Conservation (phyloP, 192 early-diverging fungal genomes). For the Pecoramyces ruminantium region DNA sequence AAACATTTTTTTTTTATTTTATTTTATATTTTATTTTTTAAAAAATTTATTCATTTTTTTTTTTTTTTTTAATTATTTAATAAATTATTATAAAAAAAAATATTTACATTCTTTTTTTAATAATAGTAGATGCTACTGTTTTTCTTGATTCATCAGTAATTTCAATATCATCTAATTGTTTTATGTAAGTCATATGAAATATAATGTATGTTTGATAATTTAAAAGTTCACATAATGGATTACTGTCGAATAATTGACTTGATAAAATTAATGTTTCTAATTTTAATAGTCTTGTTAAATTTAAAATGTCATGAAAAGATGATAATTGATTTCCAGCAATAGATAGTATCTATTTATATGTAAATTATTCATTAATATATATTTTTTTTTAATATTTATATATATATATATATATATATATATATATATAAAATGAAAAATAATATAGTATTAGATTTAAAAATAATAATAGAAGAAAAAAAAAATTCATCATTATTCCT, state of each 20-base stretch:
- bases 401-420: background rate
- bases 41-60: no score
- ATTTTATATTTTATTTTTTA: no score
- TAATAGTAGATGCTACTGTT: conserved; percentile 31
- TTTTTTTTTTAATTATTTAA: no score
- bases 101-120: conserved; percentile 40
- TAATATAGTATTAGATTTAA: no score
- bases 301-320: conserved; percentile 33
- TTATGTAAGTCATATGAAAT: conserved; percentile 27
- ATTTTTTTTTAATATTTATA: no score
- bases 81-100: conserved; percentile 1
- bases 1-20: conserved; percentile 1
- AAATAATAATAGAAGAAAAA: no score
- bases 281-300: conserved; percentile 21
- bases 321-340: conserved; percentile 33
- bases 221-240: conserved; percentile 32
- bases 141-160: conserved; percentile 32
- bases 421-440: background rate
- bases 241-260: conserved; percentile 34
- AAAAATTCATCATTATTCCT: no score
- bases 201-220: conserved; percentile 49
- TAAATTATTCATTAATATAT: no score
- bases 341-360: conserved; percentile 16
- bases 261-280: conserved; percentile 23
- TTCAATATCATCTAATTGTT: conserved; percentile 29